These are phyloP conservation scores for Silene coronaria DNA, from an alignment of 179 eudicot species.

Conservation along the genomic window DNA sequence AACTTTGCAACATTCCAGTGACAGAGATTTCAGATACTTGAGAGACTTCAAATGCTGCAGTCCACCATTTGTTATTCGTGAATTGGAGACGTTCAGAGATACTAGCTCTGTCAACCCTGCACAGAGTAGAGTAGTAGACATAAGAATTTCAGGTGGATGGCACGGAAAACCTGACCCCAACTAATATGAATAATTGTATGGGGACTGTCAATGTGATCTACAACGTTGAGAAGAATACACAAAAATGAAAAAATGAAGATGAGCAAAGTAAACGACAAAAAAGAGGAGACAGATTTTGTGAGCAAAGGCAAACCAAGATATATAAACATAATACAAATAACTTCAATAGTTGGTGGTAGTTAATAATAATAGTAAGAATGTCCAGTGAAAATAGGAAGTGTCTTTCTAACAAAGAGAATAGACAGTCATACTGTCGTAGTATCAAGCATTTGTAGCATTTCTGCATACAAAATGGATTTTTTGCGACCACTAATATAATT, in stretches of 20 bases:
- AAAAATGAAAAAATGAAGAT: neutral
- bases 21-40: conserved; percentile 49
- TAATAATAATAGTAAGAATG: too few relatives aligned
- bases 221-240: neutral
- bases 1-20: conserved; percentile 63
- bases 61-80: conserved; percentile 52
- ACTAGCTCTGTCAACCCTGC: conserved; percentile 56
- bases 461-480: neutral
- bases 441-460: neutral
- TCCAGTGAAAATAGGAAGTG: too few relatives aligned
- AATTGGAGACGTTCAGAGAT: conserved; percentile 56
- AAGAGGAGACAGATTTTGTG: too few relatives aligned
- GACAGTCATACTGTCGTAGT: neutral
- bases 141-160: neutral
- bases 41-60: conserved; percentile 49
- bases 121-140: neutral
- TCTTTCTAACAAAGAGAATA: neutral
- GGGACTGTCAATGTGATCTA: neutral
- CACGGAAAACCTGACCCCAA: neutral
- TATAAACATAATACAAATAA: too few relatives aligned
- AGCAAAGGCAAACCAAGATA: too few relatives aligned
- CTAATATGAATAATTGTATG: neutral
- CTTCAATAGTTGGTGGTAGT: too few relatives aligned
- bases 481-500: neutral
- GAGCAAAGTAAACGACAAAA: neutral